These are phyloP conservation scores for Eucalyptus microcorys DNA, from an alignment of 345 rosid species.

Conservation along the genomic window DNA sequence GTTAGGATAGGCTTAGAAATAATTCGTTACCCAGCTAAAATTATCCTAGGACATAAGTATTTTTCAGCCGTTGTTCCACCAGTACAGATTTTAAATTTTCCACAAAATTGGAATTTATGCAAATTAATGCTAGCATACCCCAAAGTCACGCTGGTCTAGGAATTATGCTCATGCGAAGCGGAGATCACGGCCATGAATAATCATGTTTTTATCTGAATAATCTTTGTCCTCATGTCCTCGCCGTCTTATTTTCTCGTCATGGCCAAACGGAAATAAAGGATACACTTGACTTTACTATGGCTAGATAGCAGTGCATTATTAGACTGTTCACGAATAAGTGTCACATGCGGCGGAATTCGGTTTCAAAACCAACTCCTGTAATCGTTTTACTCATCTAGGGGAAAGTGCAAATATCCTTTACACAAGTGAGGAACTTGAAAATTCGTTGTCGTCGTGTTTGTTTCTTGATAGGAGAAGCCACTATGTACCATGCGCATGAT, in stretches of 20 bases:
- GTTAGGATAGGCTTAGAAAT: neutral
- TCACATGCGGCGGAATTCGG: no score
- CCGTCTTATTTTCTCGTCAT: no score
- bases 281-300: no score
- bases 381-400: no score
- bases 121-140: neutral
- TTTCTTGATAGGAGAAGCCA: neutral
- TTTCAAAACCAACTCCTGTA: no score
- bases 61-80: neutral
- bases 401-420: no score
- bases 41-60: neutral
- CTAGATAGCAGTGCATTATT: no score
- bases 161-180: neutral
- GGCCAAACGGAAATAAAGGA: no score
- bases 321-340: no score
- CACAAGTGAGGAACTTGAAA: neutral
- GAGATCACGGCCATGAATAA: neutral
- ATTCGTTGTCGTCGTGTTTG: neutral
- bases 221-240: no score
- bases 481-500: neutral
- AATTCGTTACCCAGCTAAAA: neutral
- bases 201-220: no score
- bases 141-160: neutral
- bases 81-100: neutral
- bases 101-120: neutral